Percentiles rank a stretch among this genome's conserved stretches.
These are phyloP conservation scores for Geotrichum carabidarum DNA, from an alignment of 1,139 yeast genomes.

Conservation along the genomic window DNA sequence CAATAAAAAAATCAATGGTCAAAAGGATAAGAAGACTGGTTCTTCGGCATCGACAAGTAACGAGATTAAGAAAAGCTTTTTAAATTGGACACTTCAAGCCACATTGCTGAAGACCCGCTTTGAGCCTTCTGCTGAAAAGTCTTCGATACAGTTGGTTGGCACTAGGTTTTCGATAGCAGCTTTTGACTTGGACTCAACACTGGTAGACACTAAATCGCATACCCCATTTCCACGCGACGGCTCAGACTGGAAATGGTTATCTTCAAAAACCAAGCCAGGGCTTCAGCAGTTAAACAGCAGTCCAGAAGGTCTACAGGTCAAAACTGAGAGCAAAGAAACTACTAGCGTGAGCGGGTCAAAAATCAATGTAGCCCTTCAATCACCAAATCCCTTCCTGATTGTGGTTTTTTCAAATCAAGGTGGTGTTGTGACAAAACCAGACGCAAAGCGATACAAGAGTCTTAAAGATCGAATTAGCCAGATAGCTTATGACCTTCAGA, in stretches of 20 bases:
- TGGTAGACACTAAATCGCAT: conserved; percentile 59
- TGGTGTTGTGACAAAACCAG: conserved; percentile 44
- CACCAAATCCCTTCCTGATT: conserved; percentile 36
- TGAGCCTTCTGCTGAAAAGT: not conserved
- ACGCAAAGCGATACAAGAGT: conserved; percentile 50
- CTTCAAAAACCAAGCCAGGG: conserved; percentile 32
- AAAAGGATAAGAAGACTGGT: not conserved
- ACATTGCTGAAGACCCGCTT: conserved; percentile 5
- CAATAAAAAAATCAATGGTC: not conserved
- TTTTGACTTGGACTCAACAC: conserved; percentile 72
- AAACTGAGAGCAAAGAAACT: not conserved
- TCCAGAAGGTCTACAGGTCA: not conserved
- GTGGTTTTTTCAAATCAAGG: conserved; percentile 89
- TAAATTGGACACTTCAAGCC: conserved; percentile 4
- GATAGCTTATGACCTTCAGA: conserved; percentile 34
- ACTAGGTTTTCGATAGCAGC: conserved; percentile 46
- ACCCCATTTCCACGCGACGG: conserved; percentile 51
- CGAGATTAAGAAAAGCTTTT: not conserved
- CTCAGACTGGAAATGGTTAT: conserved; percentile 67
- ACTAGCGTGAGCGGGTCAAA: not conserved
- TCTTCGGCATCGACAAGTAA: not conserved
- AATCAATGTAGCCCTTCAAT: not conserved
- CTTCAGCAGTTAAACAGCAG: conserved; percentile 28
- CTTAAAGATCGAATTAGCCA: conserved; percentile 45
- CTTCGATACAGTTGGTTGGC: not conserved